These are phyloP conservation scores for Kluyveromyces wickerhamii DNA, from an alignment of 805 yeast genomes.

Conservation along the genomic window DNA sequence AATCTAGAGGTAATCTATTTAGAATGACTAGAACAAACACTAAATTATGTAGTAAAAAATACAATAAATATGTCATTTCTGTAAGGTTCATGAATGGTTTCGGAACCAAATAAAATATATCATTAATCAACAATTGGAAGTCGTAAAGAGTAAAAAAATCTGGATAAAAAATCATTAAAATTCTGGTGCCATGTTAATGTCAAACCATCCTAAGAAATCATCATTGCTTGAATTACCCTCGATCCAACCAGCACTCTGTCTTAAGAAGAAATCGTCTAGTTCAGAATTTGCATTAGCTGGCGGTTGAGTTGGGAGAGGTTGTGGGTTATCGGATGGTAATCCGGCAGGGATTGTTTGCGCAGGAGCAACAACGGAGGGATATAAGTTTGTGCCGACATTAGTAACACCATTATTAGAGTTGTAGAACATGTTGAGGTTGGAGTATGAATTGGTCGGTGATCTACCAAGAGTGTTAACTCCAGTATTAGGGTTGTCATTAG, in stretches of 20 bases:
- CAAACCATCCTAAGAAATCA: slow-evolving; percentile 93
- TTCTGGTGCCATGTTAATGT: slow-evolving; percentile 63
- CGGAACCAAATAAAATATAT: neutral
- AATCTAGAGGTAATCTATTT: too few relatives aligned
- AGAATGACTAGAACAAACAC: too few relatives aligned
- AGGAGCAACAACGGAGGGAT: slow-evolving; percentile 8
- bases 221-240: slow-evolving; percentile 58
- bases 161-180: slow-evolving; percentile 29
- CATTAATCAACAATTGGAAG: neutral
- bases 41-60: too few relatives aligned
- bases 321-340: slow-evolving; percentile 4
- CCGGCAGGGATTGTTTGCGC: slow-evolving; percentile 4
- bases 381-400: slow-evolving; percentile 3
- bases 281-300: slow-evolving; percentile 9
- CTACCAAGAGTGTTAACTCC: slow-evolving; percentile 3
- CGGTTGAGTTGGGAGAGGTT: neutral
- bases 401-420: neutral
- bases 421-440: slow-evolving; percentile 14
- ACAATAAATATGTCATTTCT: slow-evolving; percentile 1
- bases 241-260: slow-evolving; percentile 80
- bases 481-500: neutral
- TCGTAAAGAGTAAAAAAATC: too few relatives aligned
- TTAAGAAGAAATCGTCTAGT: slow-evolving; percentile 60
- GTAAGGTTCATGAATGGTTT: neutral
- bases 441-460: slow-evolving; percentile 7